Base-by-base conservation (phyloP, 805 yeast species). In the Tetrapisispora pingtungensis region DNA sequence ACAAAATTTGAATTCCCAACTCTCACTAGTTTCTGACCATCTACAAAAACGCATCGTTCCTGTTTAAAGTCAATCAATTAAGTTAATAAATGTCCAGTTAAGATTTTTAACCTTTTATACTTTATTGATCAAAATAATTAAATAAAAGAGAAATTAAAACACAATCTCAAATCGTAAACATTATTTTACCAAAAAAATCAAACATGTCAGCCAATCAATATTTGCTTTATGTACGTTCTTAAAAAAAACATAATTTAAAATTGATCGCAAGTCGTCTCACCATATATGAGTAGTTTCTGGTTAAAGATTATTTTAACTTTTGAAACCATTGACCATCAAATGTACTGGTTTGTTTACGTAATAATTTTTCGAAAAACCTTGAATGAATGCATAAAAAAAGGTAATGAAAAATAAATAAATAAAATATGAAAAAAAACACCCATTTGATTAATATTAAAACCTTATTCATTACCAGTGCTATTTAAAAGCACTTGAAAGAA, bases 251-350 rank as follows among this genome's bases (percentile, higher is more conserved):
- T n/a, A 31, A 31, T 31, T 32, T 6, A 26, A 31, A 7, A 27
- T 30, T 43, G 46, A 53, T 44, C 59, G 55, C 63, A 48, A 56
- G 52, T 57, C 53, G 65, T 57, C 65, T 59, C 62, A 52, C 64
- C 52, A 43, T 49, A 48, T 57, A 55, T 55, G 64, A 61, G 65
- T 58, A 48, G 50, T 44, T 46, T 31, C 28, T 3, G 15, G 32
- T 33, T 27, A 14, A 22, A 22, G 8, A 33, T 10, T 10, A 6
- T 7, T 15, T 31, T 18, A 36, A 36, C 31, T 36, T 34, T 4
- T 10, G 26, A 30, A 42, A 52, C 54, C 51, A 57, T 51, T 49
- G 61, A 52, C 49, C 49, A 58, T 56, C 63, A 57, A 58, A 58
- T 51, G 64, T 56, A 46, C 50, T 24, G 33, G 35, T 36, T 22